Evolutionary conservation across 2,329 filamentous ascomycete genomes (phyloP).

Genomic region (Scedosporium apiospermum): DNA sequence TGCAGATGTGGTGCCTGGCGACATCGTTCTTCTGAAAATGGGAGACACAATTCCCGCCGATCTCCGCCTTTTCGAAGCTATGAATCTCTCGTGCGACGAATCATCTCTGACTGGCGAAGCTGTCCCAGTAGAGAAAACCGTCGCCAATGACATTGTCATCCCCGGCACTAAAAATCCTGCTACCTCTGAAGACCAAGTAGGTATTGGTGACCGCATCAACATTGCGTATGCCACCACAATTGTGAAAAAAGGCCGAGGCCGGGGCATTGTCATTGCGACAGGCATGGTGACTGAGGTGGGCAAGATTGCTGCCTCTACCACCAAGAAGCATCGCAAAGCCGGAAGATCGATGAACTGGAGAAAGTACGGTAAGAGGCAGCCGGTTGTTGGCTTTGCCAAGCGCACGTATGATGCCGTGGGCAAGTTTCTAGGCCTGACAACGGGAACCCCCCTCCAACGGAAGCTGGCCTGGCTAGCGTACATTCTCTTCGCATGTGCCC

Average conservation of each 20-base stretch:
- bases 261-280: slow-evolving; percentile 62
- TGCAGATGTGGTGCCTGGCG: slow-evolving; percentile 60
- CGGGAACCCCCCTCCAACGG: slow-evolving; percentile 69
- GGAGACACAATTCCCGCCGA: slow-evolving; percentile 70
- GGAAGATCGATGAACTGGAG: slow-evolving; percentile 42
- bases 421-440: slow-evolving; percentile 50
- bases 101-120: slow-evolving; percentile 70
- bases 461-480: slow-evolving; percentile 72
- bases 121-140: slow-evolving; percentile 58
- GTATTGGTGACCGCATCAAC: slow-evolving; percentile 64
- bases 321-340: slow-evolving; percentile 45
- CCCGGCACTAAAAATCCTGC: slow-evolving; percentile 36
- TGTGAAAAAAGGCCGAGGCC: slow-evolving; percentile 63
- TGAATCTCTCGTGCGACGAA: slow-evolving; percentile 75
- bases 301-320: slow-evolving; percentile 51
- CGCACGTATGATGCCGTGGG: slow-evolving; percentile 39
- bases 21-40: slow-evolving; percentile 57
- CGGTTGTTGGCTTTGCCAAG: slow-evolving; percentile 34
- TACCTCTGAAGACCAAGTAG: slow-evolving; percentile 38
- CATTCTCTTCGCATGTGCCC: slow-evolving; percentile 62
- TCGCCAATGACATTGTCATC: slow-evolving; percentile 35
- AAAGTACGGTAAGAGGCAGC: slow-evolving; percentile 42
- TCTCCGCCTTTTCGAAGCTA: slow-evolving; percentile 58
- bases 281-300: slow-evolving; percentile 65
- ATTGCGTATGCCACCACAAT: slow-evolving; percentile 67